A percentile compares a stretch with the other conserved stretches of the same genome.
Conservation (phyloP, 345 rosid genomes). For the Toxicodendron radicans region DNA sequence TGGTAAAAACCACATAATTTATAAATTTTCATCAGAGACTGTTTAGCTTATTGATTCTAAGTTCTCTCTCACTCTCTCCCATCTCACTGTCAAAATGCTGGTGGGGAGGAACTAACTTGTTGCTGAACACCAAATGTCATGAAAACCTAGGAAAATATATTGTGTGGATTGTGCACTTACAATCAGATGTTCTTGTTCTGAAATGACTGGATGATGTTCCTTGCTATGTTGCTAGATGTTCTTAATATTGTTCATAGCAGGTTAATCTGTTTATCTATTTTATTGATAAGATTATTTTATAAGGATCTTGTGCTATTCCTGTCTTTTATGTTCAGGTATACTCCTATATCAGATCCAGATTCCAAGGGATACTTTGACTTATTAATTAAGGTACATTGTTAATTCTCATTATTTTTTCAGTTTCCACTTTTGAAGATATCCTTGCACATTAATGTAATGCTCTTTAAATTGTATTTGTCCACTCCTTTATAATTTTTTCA, state of each 20-base stretch:
- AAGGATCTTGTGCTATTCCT: neutral
- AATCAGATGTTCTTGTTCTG: neutral
- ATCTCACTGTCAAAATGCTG: neutral
- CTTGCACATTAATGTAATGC: neutral
- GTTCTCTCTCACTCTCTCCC: neutral
- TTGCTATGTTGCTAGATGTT: neutral
- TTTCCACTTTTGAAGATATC: constrained; percentile 13
- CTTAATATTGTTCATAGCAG: neutral
- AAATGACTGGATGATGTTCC: constrained; percentile 1
- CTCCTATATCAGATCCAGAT: constrained; percentile 93
- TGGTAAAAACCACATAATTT: neutral
- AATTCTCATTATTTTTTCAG: neutral
- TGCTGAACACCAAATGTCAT: neutral
- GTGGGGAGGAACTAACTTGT: neutral
- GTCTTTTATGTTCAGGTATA: constrained; percentile 54
- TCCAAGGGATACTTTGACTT: constrained; percentile 87
- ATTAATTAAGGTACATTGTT: constrained; percentile 70
- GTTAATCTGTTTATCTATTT: neutral
- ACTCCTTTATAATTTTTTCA: constrained; percentile 31
- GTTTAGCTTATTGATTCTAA: neutral
- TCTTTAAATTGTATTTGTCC: neutral
- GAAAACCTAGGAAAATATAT: neutral
- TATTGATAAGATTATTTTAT: neutral
- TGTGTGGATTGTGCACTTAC: neutral
- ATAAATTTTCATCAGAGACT: neutral